A percentile compares a stretch with the other conserved stretches of the same genome.
These are phyloP conservation scores for Proliferodiscus dingleyae DNA, from an alignment of 2,329 filamentous ascomycete species.

Conservation along the genomic window DNA sequence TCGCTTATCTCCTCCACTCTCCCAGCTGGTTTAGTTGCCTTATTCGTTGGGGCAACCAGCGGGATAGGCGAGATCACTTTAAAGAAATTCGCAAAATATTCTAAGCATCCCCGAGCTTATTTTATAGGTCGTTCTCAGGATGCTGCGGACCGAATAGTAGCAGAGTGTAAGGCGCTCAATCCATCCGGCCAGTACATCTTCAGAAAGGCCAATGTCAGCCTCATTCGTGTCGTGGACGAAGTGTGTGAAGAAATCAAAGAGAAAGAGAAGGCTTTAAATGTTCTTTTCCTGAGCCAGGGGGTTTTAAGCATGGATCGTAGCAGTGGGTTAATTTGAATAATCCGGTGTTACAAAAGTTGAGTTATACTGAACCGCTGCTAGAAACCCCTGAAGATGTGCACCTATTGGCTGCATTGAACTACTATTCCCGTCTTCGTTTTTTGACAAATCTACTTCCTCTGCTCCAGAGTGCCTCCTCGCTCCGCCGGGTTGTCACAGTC, in stretches of 20 bases:
- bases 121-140: slow-evolving; percentile 43
- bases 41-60: slow-evolving; percentile 48
- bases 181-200: slow-evolving; percentile 41
- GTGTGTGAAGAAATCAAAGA: slow-evolving; percentile 40
- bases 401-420: slow-evolving; percentile 42
- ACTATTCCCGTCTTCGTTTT: slow-evolving; percentile 54
- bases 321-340: slow-evolving; percentile 10
- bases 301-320: slow-evolving; percentile 23
- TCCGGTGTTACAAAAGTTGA: not conserved
- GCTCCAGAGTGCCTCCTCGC: slow-evolving; percentile 37
- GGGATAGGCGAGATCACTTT: slow-evolving; percentile 47
- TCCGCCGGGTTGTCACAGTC: slow-evolving; percentile 45
- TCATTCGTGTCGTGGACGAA: slow-evolving; percentile 45
- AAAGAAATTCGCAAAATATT: slow-evolving; percentile 39
- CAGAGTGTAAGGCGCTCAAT: slow-evolving; percentile 40
- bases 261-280: slow-evolving; percentile 40
- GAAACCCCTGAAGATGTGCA: slow-evolving; percentile 54
- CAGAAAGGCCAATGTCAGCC: slow-evolving; percentile 43
- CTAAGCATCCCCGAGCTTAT: slow-evolving; percentile 42
- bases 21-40: slow-evolving; percentile 39
- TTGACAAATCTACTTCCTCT: slow-evolving; percentile 52
- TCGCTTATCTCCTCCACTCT: slow-evolving; percentile 30
- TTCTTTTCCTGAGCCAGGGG: slow-evolving; percentile 42
- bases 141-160: slow-evolving; percentile 31
- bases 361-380: slow-evolving; percentile 4